A percentile compares a stretch with the other conserved stretches of the same genome.
Evolutionary conservation across 805 yeast species (phyloP).

Genomic region (Hanseniaspora mollemarum): DNA sequence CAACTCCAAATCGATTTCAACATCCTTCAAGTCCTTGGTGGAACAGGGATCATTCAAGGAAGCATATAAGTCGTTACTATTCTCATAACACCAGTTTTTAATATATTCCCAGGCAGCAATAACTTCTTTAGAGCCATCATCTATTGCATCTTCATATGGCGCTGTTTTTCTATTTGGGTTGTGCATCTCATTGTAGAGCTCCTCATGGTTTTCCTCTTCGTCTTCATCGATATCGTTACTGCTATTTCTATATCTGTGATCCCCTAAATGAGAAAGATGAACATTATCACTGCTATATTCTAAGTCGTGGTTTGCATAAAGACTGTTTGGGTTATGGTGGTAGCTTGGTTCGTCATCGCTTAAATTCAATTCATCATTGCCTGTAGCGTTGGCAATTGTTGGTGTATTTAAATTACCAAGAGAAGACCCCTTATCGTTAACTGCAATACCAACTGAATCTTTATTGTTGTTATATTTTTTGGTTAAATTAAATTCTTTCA

Average conservation of each 20-base stretch:
- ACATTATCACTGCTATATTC: conserved; percentile 16
- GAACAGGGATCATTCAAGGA: conserved; percentile 73
- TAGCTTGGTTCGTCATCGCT: conserved; percentile 11
- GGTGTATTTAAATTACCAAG: not conserved
- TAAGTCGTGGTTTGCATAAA: conserved; percentile 9
- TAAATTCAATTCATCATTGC: conserved; percentile 3
- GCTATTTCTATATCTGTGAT: conserved; percentile 12
- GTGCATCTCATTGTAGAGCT: conserved; percentile 11
- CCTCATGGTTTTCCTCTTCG: not conserved
- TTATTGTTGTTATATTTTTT: not conserved
- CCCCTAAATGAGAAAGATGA: conserved; percentile 6
- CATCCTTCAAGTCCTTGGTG: conserved; percentile 61
- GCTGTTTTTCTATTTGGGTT: conserved; percentile 14
- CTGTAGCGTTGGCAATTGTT: not conserved
- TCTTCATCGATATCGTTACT: conserved; percentile 14
- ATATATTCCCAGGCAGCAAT: conserved; percentile 81
- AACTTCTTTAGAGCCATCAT: conserved; percentile 62
- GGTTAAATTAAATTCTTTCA: conserved; percentile 13
- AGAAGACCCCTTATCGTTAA: not conserved
- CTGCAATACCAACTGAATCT: not conserved
- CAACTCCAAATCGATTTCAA: conserved; percentile 70
- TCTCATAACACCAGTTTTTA: conserved; percentile 66
- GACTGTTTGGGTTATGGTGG: conserved; percentile 9
- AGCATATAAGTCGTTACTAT: conserved; percentile 72
- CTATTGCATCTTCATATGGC: conserved; percentile 16